Conservation (phyloP, 257 asterid species). For the Paulownia fortunei region DNA sequence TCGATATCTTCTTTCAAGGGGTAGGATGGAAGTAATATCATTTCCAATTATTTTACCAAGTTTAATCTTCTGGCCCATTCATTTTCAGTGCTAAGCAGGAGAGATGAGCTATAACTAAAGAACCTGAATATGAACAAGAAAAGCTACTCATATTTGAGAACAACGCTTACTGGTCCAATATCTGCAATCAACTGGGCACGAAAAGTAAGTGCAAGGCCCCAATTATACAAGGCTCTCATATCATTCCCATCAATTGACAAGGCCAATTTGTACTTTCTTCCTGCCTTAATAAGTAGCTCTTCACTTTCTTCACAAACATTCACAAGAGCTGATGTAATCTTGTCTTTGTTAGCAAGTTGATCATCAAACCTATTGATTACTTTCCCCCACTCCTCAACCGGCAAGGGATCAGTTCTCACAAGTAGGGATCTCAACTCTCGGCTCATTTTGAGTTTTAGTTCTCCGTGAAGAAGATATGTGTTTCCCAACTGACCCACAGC, state of each 20-base stretch:
- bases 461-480: constrained; percentile 92
- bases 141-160: background rate
- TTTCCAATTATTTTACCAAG: background rate
- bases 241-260: constrained; percentile 89
- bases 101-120: constrained; percentile 15
- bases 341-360: constrained; percentile 44
- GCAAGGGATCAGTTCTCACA: constrained; percentile 40
- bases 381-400: constrained; percentile 41
- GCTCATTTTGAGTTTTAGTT: constrained; percentile 71
- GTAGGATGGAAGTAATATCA: background rate
- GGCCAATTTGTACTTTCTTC: constrained; percentile 79
- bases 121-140: constrained; percentile 11
- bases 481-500: constrained; percentile 92
- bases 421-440: constrained; percentile 71
- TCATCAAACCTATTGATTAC: constrained; percentile 38
- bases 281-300: constrained; percentile 82
- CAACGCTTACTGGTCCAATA: constrained; percentile 80
- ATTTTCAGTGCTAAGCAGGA: constrained; percentile 6
- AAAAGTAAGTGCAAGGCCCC: constrained; percentile 92
- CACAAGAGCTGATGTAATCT: constrained; percentile 59
- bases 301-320: constrained; percentile 85
- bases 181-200: constrained; percentile 94
- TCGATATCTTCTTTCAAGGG: background rate
- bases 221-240: constrained; percentile 83
- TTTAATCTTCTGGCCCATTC: background rate